These are phyloP conservation scores for Eucalyptus grandis DNA, from an alignment of 345 rosid genomes.

Conservation along the genomic window DNA sequence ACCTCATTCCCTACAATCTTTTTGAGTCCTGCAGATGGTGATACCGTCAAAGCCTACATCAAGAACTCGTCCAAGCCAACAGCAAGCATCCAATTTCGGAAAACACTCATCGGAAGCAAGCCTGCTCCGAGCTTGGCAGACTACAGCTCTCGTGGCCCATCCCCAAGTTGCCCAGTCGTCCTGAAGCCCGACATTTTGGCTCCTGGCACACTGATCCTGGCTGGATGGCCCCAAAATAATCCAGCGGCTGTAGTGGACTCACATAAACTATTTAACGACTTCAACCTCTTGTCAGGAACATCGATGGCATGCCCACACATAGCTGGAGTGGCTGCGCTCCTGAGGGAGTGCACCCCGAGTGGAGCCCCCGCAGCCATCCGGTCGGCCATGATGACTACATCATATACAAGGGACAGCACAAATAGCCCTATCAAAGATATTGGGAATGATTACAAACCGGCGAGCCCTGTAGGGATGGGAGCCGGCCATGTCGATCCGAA, in stretches of 20 bases:
- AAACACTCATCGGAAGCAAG: slow-evolving; percentile 19
- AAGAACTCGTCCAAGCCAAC: not conserved
- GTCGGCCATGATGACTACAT: slow-evolving; percentile 38
- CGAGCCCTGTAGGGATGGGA: slow-evolving; percentile 31
- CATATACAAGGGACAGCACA: slow-evolving; percentile 19
- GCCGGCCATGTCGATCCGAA: slow-evolving; percentile 29
- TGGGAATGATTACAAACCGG: slow-evolving; percentile 12
- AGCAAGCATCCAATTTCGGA: slow-evolving; percentile 25
- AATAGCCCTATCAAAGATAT: slow-evolving; percentile 21
- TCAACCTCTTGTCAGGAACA: slow-evolving; percentile 33
- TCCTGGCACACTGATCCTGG: slow-evolving; percentile 33
- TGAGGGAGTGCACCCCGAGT: slow-evolving; percentile 30
- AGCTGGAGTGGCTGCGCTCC: slow-evolving; percentile 42
- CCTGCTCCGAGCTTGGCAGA: slow-evolving; percentile 26
- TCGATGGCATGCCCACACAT: slow-evolving; percentile 56
- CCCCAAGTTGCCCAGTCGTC: slow-evolving; percentile 27
- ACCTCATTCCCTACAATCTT: slow-evolving; percentile 15
- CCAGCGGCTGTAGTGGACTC: not conserved
- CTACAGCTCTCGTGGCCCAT: slow-evolving; percentile 46
- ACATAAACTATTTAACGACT: not conserved
- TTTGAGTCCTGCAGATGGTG: not conserved
- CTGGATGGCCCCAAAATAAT: slow-evolving; percentile 24
- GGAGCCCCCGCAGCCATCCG: slow-evolving; percentile 38
- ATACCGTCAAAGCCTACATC: slow-evolving; percentile 8
- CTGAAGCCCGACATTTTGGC: slow-evolving; percentile 46